A percentile compares a stretch with the other conserved stretches of the same genome.
Evolutionary conservation across 1,284 basidiomycete species (phyloP).

Genomic region (Meripilus lineatus): DNA sequence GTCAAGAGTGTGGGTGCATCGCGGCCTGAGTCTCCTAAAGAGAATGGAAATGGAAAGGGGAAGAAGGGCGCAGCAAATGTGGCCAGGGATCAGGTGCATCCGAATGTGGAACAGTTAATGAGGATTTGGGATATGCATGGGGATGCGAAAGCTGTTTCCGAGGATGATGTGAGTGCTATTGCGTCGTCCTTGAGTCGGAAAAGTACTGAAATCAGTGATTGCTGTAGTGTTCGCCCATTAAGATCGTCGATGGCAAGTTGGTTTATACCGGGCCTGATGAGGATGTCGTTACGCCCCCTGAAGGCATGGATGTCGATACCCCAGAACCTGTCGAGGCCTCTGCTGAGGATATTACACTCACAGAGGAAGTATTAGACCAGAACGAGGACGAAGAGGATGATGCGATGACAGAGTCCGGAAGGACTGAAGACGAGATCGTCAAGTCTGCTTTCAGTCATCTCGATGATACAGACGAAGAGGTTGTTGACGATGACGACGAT

Average conservation of each 20-base stretch:
- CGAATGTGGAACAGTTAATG: constrained; percentile 95
- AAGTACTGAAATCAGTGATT: too few species aligned
- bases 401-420: constrained; percentile 60
- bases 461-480: constrained; percentile 39
- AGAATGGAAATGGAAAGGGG: constrained; percentile 13
- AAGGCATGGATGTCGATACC: constrained; percentile 21
- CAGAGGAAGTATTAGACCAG: background rate
- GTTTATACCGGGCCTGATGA: too few species aligned
- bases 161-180: constrained; percentile 53
- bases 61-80: constrained; percentile 3
- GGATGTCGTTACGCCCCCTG: too few species aligned
- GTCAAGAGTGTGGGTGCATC: constrained; percentile 15
- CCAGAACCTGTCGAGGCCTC: constrained; percentile 8
- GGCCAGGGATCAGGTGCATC: constrained; percentile 53
- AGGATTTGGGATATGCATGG: constrained; percentile 81
- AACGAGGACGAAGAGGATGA: constrained; percentile 44
- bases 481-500: constrained; percentile 52
- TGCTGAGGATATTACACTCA: constrained; percentile 10
- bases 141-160: constrained; percentile 67
- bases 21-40: background rate
- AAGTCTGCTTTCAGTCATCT: constrained; percentile 70
- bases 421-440: constrained; percentile 80
- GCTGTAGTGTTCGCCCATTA: too few species aligned
- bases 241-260: too few species aligned
- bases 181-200: too few species aligned